These are phyloP conservation scores for Blastobotrys ciferrii DNA, from an alignment of 1,139 yeast genomes.

Conservation along the genomic window DNA sequence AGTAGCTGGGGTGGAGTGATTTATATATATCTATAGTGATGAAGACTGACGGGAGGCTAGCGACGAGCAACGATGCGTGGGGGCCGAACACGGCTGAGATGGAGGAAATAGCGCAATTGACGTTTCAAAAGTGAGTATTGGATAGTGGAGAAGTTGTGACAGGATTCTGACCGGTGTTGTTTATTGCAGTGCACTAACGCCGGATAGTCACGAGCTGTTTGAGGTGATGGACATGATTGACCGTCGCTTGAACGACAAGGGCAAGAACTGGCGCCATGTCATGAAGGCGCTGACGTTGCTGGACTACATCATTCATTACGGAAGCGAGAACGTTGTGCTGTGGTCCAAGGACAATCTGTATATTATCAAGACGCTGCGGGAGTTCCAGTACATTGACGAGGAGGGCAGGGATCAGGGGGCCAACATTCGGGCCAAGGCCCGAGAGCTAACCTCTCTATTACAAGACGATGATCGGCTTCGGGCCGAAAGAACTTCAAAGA, in stretches of 20 bases:
- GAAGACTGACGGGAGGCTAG: conserved; percentile 33
- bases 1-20: conserved; percentile 16
- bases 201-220: conserved; percentile 61
- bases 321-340: conserved; percentile 85
- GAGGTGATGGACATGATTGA: conserved; percentile 97
- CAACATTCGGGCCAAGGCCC: conserved; percentile 83
- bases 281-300: conserved; percentile 80
- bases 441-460: conserved; percentile 76
- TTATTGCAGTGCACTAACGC: conserved; percentile 20
- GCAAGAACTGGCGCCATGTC: conserved; percentile 97
- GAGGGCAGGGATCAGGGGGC: conserved; percentile 85
- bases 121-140: conserved; percentile 54
- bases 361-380: conserved; percentile 85
- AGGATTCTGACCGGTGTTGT: neutral
- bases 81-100: conserved; percentile 82
- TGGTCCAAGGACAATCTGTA: conserved; percentile 94
- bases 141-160: neutral
- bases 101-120: conserved; percentile 78
- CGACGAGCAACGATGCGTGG: conserved; percentile 85
- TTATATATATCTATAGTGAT: too few relatives aligned
- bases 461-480: conserved; percentile 81
- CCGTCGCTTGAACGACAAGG: conserved; percentile 90
- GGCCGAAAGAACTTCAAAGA: conserved; percentile 52
- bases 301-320: conserved; percentile 83
- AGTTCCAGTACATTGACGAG: conserved; percentile 83